Evolutionary conservation across 1,139 yeast species (phyloP), one percentile per base, ranked within the genome.

Genomic region (Candida frijolesensis): DNA sequence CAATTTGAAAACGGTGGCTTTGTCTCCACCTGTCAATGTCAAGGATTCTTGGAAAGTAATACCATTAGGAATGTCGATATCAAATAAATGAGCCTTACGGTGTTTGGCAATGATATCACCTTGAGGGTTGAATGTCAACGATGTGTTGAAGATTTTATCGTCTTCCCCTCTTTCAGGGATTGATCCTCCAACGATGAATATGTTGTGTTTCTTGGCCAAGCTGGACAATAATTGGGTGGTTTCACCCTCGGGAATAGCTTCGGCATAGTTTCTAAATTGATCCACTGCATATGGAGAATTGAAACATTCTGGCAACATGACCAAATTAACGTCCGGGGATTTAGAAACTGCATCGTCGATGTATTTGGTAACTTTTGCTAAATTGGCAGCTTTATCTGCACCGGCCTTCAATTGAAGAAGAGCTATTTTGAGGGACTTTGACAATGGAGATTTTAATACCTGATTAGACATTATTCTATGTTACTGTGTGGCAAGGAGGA

Each of bases 231-330:
- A 79, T 46, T 66, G 56, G 32, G 89, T 79, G 45, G 96, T 83
- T 61, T 85, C 85, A 7, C 95, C 95, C 2, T 68, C 64, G 6
- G 96, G 96, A 42, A 85, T 81, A 9, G 61, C 57, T 65, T 92
- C 98, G 9, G 96, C 91, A 64, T 92, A 92, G 55, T 88, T 83
- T 27, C 87, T 82, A 68, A 94, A 94, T 53, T 94, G 87, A 52
- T 83, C 83, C 29, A 90, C 96, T 0, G 96, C 86, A 63, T 94
- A 94, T 4, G 98, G 98, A 1, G 97, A 88, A 67, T 92, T 92
- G 80, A 92, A 94, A 70, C 97, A 92, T 71, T 94, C 98, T 5
- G 95, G 95, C 46, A 87, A 72, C 65, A 87, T 85, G n/a, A 87
- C 79, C 52, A 85, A 68, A 57, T 86, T 87, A 15, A 85, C 56